Evolutionary conservation across 768 basidiomycete species (phyloP), one percentile per base, ranked within the genome.

Genomic region (Mycena epipterygia): DNA sequence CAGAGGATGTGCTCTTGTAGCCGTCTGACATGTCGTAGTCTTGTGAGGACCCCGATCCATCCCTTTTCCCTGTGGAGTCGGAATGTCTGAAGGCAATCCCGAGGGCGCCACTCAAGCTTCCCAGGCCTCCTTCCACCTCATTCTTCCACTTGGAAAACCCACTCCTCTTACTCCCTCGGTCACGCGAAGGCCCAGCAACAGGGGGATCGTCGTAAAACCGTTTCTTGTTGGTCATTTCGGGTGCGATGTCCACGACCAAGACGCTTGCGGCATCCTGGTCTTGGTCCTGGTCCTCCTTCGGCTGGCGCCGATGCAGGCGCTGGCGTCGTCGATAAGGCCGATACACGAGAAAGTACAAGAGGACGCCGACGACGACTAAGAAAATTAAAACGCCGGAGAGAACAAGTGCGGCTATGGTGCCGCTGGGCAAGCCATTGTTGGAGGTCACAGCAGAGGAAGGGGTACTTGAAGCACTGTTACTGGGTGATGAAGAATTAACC

Each of bases 331-430:
- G 74, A 16, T 85, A 87, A 17, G 89, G 87, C 14, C 89, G 86
- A 58, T 86, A 81, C 59, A 88, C 77, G 57, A 84, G 81, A 66
- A 85, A 81, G 71, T 81, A 87, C 69, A 85, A 84, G 2, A 89
- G 75, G 17, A 79, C 39, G 32, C 82, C 78, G 53, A 81, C 80
- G 12, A 86, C 67, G 5, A 89, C 67, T 32, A 91, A 61, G 73
- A 89, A 82, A 30, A 86, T 84, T 12, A 93, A 80, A 23, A 89
- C 77, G 25, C 85, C 84, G 3, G 88, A 91, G 2, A 94, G 82
- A 13, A 85, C 86, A 33, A 92, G 81, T 0, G 91, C 93, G 23
- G 91, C 92, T 62, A 93, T 89, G 2, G 91, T 89, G 48, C 92
- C 91, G 68, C 81, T 81, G 2, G 87, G 68, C 23, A 84, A 79